Evolutionary conservation across 2,329 filamentous ascomycete species (phyloP).

Genomic region (Colletotrichum sp.): DNA sequence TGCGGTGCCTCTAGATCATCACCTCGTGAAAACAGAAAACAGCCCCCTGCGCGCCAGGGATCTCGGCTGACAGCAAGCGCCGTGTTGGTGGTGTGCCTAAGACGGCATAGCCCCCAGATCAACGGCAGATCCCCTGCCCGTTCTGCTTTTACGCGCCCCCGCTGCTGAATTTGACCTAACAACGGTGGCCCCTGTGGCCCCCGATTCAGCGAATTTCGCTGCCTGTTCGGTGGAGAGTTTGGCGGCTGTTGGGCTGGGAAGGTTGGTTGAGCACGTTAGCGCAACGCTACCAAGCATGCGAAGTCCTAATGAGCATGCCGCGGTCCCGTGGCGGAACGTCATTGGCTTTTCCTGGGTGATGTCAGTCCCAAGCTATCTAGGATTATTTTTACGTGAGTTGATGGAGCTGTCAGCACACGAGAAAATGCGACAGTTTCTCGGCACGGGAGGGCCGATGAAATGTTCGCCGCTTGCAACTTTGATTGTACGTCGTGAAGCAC

Average conservation of each 20-base stretch:
- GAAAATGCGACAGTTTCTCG: background rate
- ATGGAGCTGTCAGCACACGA: background rate
- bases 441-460: background rate
- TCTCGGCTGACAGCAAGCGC: slow-evolving; percentile 1
- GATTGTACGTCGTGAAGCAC: background rate
- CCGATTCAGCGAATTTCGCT: background rate
- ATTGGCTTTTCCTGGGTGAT: background rate
- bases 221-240: background rate
- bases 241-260: background rate
- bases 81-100: background rate
- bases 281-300: background rate
- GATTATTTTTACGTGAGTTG: background rate
- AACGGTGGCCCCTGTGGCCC: background rate
- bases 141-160: background rate
- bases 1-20: background rate
- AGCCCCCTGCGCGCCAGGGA: background rate
- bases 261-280: background rate
- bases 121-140: background rate
- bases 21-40: background rate
- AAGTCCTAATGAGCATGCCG: background rate
- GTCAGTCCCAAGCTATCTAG: background rate
- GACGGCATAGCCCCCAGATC: background rate
- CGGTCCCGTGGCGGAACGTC: background rate
- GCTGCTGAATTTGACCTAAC: background rate
- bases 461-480: background rate